Percentiles rank a stretch among this genome's conserved stretches.
These are phyloP conservation scores for Fennellomyces sp. DNA, from an alignment of 371 early-diverging fungal species.

Conservation along the genomic window DNA sequence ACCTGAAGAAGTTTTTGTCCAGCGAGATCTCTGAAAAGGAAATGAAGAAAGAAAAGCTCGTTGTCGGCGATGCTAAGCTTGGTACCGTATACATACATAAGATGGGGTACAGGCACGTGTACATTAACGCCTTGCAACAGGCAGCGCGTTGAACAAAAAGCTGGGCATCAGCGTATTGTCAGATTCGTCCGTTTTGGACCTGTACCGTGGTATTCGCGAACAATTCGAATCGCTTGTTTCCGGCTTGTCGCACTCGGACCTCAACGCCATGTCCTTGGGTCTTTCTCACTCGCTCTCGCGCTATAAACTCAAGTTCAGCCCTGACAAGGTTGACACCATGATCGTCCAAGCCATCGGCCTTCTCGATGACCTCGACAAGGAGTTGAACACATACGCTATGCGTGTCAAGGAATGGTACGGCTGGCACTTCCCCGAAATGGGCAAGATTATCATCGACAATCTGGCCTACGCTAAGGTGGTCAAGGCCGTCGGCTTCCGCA, in stretches of 20 bases:
- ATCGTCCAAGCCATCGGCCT: conserved; percentile 94
- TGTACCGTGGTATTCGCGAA: conserved; percentile 93
- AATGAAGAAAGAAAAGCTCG: conserved; percentile 88
- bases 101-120: background rate
- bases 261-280: conserved; percentile 86
- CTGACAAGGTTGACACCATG: conserved; percentile 95
- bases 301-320: conserved; percentile 91
- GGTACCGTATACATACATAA: conserved; percentile 55
- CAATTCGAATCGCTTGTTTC: conserved; percentile 75
- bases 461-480: conserved; percentile 76
- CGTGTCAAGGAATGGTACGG: conserved; percentile 96
- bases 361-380: conserved; percentile 94
- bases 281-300: conserved; percentile 83
- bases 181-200: conserved; percentile 84
- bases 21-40: conserved; percentile 80
- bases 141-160: conserved; percentile 90
- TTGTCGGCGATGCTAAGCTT: conserved; percentile 94
- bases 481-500: conserved; percentile 77
- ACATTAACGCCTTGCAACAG: conserved; percentile 19
- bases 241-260: conserved; percentile 74
- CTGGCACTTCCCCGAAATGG: conserved; percentile 94
- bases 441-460: conserved; percentile 78
- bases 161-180: conserved; percentile 88
- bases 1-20: conserved; percentile 91
- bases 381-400: conserved; percentile 98